Conservation (phyloP, 164 flowering plant species). For the Echeveria elegans region DNA sequence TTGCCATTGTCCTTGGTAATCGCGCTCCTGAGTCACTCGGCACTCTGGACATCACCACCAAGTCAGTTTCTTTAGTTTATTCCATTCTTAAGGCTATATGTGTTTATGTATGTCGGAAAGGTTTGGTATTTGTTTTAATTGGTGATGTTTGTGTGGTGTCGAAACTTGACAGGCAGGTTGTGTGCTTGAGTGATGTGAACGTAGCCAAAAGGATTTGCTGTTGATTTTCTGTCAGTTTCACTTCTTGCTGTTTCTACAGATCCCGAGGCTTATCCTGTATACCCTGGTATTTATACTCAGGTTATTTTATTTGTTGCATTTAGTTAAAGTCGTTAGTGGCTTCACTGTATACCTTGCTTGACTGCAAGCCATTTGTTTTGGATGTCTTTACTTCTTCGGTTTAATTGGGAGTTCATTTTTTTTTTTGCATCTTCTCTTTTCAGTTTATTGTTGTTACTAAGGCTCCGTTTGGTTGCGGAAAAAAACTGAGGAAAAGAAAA, state of each 20-base stretch:
- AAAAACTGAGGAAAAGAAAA: no score
- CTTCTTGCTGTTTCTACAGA: slow-evolving; percentile 89
- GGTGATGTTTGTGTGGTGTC: neutral
- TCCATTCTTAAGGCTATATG: no score
- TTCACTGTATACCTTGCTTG: no score
- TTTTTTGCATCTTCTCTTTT: neutral
- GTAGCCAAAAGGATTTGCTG: slow-evolving; percentile 56
- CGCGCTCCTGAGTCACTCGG: slow-evolving; percentile 67
- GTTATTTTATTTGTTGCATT: slow-evolving; percentile 20
- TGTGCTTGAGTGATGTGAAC: slow-evolving; percentile 81
- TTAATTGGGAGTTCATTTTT: no score
- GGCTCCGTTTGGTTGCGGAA: no score
- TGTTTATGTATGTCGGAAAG: no score
- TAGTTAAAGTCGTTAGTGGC: neutral
- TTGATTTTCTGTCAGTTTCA: slow-evolving; percentile 71
- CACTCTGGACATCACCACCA: slow-evolving; percentile 74
- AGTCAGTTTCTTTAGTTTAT: slow-evolving; percentile 24
- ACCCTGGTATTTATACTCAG: slow-evolving; percentile 89
- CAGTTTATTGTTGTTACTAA: neutral
- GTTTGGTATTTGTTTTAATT: neutral
- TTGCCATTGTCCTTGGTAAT: slow-evolving; percentile 56
- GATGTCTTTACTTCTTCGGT: neutral
- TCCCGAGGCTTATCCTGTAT: slow-evolving; percentile 63
- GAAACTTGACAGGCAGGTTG: slow-evolving; percentile 49
- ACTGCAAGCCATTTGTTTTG: neutral